Evolutionary conservation across 495 filamentous ascomycete species (phyloP), one percentile per base, ranked within the genome.

Genomic region (Glonium stellatum): DNA sequence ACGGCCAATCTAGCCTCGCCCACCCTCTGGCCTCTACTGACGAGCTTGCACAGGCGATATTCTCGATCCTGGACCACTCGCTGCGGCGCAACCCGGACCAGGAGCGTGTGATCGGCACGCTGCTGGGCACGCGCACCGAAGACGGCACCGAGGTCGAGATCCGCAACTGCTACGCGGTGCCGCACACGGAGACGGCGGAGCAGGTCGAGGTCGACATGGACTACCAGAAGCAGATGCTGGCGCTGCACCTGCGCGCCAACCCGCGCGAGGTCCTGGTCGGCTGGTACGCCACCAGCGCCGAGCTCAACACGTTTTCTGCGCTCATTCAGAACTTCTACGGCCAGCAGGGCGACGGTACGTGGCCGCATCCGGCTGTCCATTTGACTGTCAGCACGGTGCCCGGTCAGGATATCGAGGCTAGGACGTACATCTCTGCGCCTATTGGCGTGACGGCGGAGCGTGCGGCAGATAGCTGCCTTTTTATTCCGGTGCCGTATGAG

Each of bases 281-380:
- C 67, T 98, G 93, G 93, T 98, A 98, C 78, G 95, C 95, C 62
- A 98, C 95, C 19, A 89, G 87, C 67, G 82, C 86, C 67, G 90
- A 96, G 76, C 82, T 98, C 69, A 97, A 98, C 82, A 95, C 88
- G 66, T 98, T 97, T 82, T 88, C 84, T 68, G 93, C 93, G 58
- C 85, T 98, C 64, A 98, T 98, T 75, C 93, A 98, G 77, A 98
- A 98, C 79, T 98, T 98, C 80, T 98, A 97, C 80, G 90, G 89
- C 64, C 88, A 89, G 61, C 90, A 95, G 71, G 92, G 92, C 61
- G 95, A 96, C 42, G 93, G 93, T 62, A 98, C 93, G 46, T 97
- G 87, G 79, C 93, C 93, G 49, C 88, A 96, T 77, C 93, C 93
- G 9, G 91, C 93, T 53, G 88, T 98, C 12, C 93, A 98, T 79